Evolutionary conservation across 805 yeast genomes (phyloP).

Genomic region (Ogataea parapolymorpha): DNA sequence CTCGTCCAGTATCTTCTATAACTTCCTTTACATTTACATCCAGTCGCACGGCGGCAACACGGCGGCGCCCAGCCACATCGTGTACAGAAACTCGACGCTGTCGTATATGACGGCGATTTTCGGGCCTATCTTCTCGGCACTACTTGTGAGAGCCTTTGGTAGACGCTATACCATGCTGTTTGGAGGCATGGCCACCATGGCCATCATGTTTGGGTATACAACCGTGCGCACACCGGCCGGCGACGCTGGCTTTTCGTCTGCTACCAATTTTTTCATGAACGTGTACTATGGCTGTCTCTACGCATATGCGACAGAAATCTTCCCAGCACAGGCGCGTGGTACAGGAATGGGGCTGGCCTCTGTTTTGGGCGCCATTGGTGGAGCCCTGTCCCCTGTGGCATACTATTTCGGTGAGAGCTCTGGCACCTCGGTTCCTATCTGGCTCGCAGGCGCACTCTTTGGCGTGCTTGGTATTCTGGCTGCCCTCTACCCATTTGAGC

Average conservation of each 20-base stretch:
- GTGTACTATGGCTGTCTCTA: constrained; percentile 53
- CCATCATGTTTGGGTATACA: constrained; percentile 53
- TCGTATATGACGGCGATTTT: constrained; percentile 38
- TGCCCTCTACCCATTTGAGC: background rate
- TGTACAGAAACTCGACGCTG: constrained; percentile 42
- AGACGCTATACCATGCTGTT: constrained; percentile 48
- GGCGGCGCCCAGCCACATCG: constrained; percentile 36
- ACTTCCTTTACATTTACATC: constrained; percentile 46
- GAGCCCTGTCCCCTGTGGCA: constrained; percentile 50
- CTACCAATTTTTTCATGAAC: constrained; percentile 34
- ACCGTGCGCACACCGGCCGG: constrained; percentile 49
- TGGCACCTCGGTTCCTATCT: background rate
- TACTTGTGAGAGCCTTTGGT: constrained; percentile 31
- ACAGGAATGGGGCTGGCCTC: constrained; percentile 56
- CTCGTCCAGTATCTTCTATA: constrained; percentile 47
- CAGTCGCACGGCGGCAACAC: constrained; percentile 40
- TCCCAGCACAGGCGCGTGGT: constrained; percentile 46
- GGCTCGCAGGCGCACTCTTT: background rate
- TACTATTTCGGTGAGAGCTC: constrained; percentile 36
- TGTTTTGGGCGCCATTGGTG: constrained; percentile 44
- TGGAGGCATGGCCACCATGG: constrained; percentile 49
- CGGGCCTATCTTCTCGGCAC: constrained; percentile 26
- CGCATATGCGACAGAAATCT: constrained; percentile 59
- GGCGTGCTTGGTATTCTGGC: background rate
- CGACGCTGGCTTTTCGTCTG: constrained; percentile 40